Evolutionary conservation across 805 yeast species (phyloP).

Genomic region (Starmerella vaccinii): DNA sequence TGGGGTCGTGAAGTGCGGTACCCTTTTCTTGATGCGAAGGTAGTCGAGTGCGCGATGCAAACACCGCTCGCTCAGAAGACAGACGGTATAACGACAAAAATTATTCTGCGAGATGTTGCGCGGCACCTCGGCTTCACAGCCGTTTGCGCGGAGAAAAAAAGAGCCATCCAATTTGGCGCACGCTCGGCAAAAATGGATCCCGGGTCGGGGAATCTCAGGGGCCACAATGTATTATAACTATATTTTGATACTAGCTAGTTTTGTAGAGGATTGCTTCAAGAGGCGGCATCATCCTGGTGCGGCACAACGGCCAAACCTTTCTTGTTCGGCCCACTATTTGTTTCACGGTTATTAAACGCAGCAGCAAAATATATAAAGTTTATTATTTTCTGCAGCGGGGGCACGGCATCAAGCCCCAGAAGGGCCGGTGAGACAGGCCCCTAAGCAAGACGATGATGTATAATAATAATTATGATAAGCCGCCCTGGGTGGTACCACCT

Average conservation of each 20-base stretch:
- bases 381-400: not conserved
- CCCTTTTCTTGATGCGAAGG: conserved; percentile 63
- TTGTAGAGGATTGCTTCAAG: too few relatives aligned
- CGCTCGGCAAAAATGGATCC: conserved; percentile 86
- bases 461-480: not conserved
- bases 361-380: not conserved
- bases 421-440: too few relatives aligned
- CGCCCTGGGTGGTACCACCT: not conserved
- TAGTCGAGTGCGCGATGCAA: conserved; percentile 37
- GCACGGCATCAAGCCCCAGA: not conserved
- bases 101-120: conserved; percentile 56
- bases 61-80: conserved; percentile 35
- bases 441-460: too few relatives aligned
- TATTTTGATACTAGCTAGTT: not conserved
- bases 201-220: conserved; percentile 65
- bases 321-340: not conserved
- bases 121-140: conserved; percentile 35
- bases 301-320: too few relatives aligned
- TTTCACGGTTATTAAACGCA: not conserved
- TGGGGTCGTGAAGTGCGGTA: conserved; percentile 89
- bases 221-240: conserved; percentile 36
- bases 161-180: conserved; percentile 97
- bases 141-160: conserved; percentile 65
- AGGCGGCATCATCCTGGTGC: too few relatives aligned
- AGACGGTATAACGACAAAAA: conserved; percentile 32